These are phyloP conservation scores for Forsythia suspensa DNA, from an alignment of 257 asterid genomes.

Conservation along the genomic window DNA sequence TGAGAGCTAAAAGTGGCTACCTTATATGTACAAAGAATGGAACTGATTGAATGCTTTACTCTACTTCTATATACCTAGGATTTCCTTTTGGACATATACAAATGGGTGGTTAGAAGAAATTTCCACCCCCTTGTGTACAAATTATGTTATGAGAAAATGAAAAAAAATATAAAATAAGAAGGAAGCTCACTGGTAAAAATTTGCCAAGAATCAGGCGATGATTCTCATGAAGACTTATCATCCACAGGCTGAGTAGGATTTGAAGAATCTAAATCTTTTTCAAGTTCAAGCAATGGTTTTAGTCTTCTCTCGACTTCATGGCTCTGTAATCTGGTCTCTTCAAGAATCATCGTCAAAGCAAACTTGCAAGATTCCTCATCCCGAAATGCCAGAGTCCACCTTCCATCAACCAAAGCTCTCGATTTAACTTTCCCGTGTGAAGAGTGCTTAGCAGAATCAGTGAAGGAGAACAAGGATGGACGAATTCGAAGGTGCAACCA, in stretches of 20 bases:
- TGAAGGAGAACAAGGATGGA: constrained; percentile 65
- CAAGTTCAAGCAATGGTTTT: neutral
- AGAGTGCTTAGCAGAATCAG: constrained; percentile 45
- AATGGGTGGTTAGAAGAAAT: constrained; percentile 35
- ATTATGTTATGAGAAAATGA: neutral
- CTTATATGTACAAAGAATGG: neutral
- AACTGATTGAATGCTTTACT: neutral
- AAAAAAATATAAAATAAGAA: neutral
- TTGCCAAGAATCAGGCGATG: constrained; percentile 29
- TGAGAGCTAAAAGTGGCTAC: neutral
- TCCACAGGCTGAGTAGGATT: constrained; percentile 18
- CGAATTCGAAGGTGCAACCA: constrained; percentile 98
- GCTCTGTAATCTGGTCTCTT: constrained; percentile 61
- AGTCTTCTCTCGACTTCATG: constrained; percentile 1
- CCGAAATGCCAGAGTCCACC: constrained; percentile 58
- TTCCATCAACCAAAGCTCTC: constrained; percentile 79
- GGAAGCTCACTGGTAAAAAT: constrained; percentile 20
- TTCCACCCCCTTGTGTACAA: constrained; percentile 35
- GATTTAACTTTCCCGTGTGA: constrained; percentile 31
- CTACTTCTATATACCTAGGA: constrained; percentile 30
- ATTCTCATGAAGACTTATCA: constrained; percentile 35
- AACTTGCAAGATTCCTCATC: constrained; percentile 41
- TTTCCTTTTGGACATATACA: constrained; percentile 27
- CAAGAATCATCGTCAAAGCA: constrained; percentile 69
- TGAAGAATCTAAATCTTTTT: constrained; percentile 1